Evolutionary conservation across 441 rosid genomes (phyloP), one percentile per base, ranked within the genome.

Genomic region (Pelargonium citronellum): DNA sequence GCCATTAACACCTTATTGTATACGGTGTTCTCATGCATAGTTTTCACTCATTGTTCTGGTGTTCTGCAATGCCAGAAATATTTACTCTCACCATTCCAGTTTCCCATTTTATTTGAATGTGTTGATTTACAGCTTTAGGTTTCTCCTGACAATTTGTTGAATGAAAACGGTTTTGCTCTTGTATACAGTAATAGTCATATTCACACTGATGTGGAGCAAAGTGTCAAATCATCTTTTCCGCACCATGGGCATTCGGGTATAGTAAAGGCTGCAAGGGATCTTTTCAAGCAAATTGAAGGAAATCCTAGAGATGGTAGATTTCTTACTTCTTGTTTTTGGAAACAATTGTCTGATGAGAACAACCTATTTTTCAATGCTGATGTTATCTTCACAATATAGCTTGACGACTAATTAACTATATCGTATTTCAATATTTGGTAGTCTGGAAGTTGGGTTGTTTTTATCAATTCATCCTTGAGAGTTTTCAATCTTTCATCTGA

Each of bases 211-310:
- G 71, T 77, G 68, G 85, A 76, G 73, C 74, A 47, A 70, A 68
- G 49, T 12, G 82, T 87, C 20, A 81, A 87, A 73, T 75, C 85
- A 57, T 83, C 98, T 69, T 83, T 84, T 65, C 92, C 84, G 64
- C 96, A 88, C 75, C 87, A 87, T 71, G 96, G 95, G 12, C 97
- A 91, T 75, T 84, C 79, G 9, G 98, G 98, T 72, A 88, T 91
- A 27, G 88, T 88, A 53, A 91, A 83, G 71, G 91, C 97, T 78
- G 91, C 95, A 70, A 77, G 91, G 67, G 95, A 93, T 75, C 91
- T 93, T 46, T 88, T 73, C 71, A 71, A 74, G 83, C 95, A 93
- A 84, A 68, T 91, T 80, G 98, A 93, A 79, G 98, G 93, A 80
- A 81, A 77, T 68, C 79, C 74, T 27, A 67, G 51, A 66, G 75